These are phyloP conservation scores for Hypholoma fasciculare DNA, from an alignment of 768 basidiomycete genomes.

Conservation along the genomic window DNA sequence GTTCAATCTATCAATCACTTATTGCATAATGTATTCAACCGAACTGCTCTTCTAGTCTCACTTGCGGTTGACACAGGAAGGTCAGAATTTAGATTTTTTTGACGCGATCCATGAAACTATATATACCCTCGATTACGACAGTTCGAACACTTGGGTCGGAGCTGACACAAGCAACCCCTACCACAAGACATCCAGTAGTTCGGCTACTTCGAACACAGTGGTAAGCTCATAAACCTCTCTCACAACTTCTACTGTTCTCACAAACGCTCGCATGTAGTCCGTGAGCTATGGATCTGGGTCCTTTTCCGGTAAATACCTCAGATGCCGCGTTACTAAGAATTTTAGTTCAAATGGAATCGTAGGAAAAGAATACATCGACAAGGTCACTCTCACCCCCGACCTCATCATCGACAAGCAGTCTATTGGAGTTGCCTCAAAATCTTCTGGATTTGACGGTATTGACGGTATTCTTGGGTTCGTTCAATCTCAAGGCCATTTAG, in stretches of 20 bases:
- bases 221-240: constrained; percentile 19
- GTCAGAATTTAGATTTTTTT: neutral
- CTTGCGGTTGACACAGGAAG: constrained; percentile 54
- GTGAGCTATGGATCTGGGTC: constrained; percentile 60
- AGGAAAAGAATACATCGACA: constrained; percentile 41
- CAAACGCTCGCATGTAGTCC: constrained; percentile 25
- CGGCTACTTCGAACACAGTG: constrained; percentile 45
- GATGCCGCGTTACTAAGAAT: neutral
- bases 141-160: constrained; percentile 72
- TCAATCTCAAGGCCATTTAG: neutral
- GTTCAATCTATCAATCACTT: constrained; percentile 12
- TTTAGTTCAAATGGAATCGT: neutral
- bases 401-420: constrained; percentile 54
- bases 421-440: constrained; percentile 53
- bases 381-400: constrained; percentile 44
- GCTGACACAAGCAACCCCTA: constrained; percentile 39
- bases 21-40: too few species aligned
- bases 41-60: neutral
- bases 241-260: neutral
- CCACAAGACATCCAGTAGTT: constrained; percentile 48
- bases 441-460: constrained; percentile 43
- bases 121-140: constrained; percentile 17
- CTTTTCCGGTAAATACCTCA: constrained; percentile 31
- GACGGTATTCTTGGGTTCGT: constrained; percentile 68
- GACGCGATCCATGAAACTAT: constrained; percentile 6